Percentiles rank a stretch among this genome's conserved stretches.
phyloP scores from a whole-genome alignment of 2,329 filamentous ascomycete species.

The Xylariaceae sp. region DNA sequence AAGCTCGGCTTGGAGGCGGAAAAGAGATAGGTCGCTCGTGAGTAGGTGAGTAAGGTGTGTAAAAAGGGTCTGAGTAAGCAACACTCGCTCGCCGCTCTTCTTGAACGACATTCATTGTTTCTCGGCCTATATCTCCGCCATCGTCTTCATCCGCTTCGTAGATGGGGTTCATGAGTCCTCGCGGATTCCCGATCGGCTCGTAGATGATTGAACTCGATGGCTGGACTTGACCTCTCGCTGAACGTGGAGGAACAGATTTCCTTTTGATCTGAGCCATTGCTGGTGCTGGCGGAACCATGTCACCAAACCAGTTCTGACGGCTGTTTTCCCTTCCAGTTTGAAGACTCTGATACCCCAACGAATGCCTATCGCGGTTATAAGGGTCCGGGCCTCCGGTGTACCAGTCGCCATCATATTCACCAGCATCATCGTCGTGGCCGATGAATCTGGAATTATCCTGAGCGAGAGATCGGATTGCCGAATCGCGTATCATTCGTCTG shows the following conservation, averaged over 20 bases:
- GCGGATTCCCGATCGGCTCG: constrained; percentile 25
- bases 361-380: constrained; percentile 37
- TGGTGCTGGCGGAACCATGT: constrained; percentile 11
- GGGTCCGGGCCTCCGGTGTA: constrained; percentile 44
- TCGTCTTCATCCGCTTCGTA: constrained; percentile 56
- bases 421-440: constrained; percentile 37
- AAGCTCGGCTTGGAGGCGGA: constrained; percentile 31
- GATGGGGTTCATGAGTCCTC: constrained; percentile 51
- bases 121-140: constrained; percentile 32
- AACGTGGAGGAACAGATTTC: constrained; percentile 26
- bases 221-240: constrained; percentile 36
- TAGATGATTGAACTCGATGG: constrained; percentile 29
- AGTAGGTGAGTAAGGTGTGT: constrained; percentile 44
- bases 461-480: constrained; percentile 45
- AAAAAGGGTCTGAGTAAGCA: constrained; percentile 45
- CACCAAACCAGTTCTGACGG: constrained; percentile 26
- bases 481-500: constrained; percentile 38
- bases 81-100: constrained; percentile 18
- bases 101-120: constrained; percentile 22
- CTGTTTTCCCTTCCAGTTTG: constrained; percentile 30
- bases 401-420: constrained; percentile 34
- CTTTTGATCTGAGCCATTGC: constrained; percentile 19
- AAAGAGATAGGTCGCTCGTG: constrained; percentile 23
- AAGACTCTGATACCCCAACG: constrained; percentile 49
- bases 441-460: constrained; percentile 48